Base-by-base conservation (phyloP, 2,329 filamentous ascomycete species). In the Diaporthe sp. region DNA sequence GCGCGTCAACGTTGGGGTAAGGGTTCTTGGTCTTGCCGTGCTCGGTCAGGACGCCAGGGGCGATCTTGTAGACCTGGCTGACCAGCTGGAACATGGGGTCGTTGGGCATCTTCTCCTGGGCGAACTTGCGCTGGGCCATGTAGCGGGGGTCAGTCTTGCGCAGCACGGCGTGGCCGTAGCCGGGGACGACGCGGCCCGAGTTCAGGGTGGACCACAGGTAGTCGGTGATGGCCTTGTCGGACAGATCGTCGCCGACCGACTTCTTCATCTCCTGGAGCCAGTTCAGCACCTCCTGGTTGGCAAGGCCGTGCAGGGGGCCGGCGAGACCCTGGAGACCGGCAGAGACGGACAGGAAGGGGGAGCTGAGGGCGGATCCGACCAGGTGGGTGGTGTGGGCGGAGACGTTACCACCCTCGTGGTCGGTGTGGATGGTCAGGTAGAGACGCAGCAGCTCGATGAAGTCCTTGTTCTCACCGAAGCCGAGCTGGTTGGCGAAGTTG, bases 11-110 rank as follows among this genome's bases (percentile, higher is more conserved):
- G 90, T 98, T 98, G 87, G 97, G 97, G 92, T 91, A 98, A 80
- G 96, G 96, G 94, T 98, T 98, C 94, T 98, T 98, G 91, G 96
- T 98, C 95, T 99, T 99, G 89, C 75, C 97, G 90, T 99, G 97
- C 93, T 99, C 95, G 79, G 97, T 99, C 85, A 99, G 91, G 82
- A 99, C 97, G 83, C 93, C 94, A 78, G 97, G 97, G 78, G 97
- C 97, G 82, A 99, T 98, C 95, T 99, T 99, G 94, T 98, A 99
- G 81, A 99, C 97, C 90, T 99, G 97, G 91, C 94, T 97, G 89
- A 99, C 97, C 80, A 99, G 94, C 92, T 99, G 95, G 95, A 98
- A 99, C 96, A 99, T 97, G 82, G 96, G 96, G 91, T 98, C 97
- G 83, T 98, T 91, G 83, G 96, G 95, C 85, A 98, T 92, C 86